A percentile compares a stretch with the other conserved stretches of the same genome.
Conservation (phyloP, 257 asterid species). For the Fraxinus cuspidata region DNA sequence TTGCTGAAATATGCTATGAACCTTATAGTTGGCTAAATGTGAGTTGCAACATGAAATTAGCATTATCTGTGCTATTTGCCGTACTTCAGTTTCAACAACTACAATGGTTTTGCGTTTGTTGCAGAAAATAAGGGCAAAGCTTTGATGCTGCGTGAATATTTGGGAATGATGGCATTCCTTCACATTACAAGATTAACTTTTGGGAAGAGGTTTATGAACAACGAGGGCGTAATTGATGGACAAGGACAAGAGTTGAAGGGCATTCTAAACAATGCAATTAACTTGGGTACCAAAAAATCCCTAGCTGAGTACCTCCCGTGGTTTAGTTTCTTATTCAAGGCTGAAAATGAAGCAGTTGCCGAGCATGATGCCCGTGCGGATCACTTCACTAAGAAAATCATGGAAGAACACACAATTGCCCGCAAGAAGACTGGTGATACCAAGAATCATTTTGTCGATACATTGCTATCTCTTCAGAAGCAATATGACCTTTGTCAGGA, state of each 20-base stretch:
- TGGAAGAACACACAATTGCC: conserved; percentile 79
- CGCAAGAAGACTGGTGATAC: conserved; percentile 62
- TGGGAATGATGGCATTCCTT: conserved; percentile 74
- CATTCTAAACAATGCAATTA: conserved; percentile 53
- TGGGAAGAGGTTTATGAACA: conserved; percentile 75
- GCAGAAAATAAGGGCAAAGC: conserved; percentile 60
- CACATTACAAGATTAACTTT: conserved; percentile 79
- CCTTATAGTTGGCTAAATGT: background rate
- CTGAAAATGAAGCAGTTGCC: conserved; percentile 46
- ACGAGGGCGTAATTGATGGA: conserved; percentile 52
- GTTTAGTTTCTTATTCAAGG: conserved; percentile 57
- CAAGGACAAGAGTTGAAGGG: conserved; percentile 76
- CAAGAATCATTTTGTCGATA: conserved; percentile 80
- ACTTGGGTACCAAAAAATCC: conserved; percentile 53
- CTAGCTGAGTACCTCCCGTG: conserved; percentile 63
- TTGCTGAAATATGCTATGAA: background rate
- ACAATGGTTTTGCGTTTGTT: background rate
- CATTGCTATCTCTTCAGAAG: conserved; percentile 69
- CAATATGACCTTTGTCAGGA: conserved; percentile 73
- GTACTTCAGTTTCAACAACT: background rate
- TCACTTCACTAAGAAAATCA: conserved; percentile 58
- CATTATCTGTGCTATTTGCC: background rate
- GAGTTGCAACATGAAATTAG: background rate
- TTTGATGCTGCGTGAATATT: conserved; percentile 56
- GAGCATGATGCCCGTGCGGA: conserved; percentile 50